These are phyloP conservation scores for Lodderomyces pseudojiufengensis DNA, from an alignment of 1,139 yeast species.

Conservation along the genomic window DNA sequence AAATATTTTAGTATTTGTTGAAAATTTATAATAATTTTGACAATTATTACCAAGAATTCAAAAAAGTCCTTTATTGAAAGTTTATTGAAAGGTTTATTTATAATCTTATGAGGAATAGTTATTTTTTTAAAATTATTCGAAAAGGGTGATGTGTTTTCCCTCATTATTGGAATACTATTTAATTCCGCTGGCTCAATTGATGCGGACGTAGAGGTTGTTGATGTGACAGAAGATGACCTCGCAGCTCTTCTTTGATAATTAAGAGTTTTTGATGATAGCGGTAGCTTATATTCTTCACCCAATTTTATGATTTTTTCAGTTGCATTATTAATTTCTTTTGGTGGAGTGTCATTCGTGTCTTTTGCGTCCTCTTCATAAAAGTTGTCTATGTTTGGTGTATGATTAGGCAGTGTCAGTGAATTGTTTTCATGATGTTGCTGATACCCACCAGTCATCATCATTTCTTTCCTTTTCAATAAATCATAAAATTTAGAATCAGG, in stretches of 20 bases:
- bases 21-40: conserved; percentile 38
- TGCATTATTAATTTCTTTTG: conserved; percentile 6
- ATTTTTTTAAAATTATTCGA: conserved; percentile 18
- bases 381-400: conserved; percentile 4
- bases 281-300: conserved; percentile 36
- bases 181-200: conserved; percentile 13
- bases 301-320: conserved; percentile 32
- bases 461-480: conserved; percentile 34
- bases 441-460: conserved; percentile 23
- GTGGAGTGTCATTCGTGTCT: conserved; percentile 5
- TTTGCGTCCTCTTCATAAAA: too few species aligned
- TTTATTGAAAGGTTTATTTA: conserved; percentile 40
- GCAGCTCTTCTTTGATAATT: conserved; percentile 32
- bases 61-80: conserved; percentile 38
- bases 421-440: conserved; percentile 13
- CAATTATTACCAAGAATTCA: conserved; percentile 34
- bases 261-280: conserved; percentile 41
- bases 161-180: conserved; percentile 12
- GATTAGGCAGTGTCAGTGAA: conserved; percentile 7
- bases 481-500: conserved; percentile 37
- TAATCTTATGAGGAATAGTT: conserved; percentile 42
- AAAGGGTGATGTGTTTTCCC: conserved; percentile 4
- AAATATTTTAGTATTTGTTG: conserved; percentile 23
- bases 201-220: too few species aligned
- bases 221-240: conserved; percentile 1